Conservation (phyloP, 225 moss, liverwort and hornwort species). For the Anthoceros angustus region DNA sequence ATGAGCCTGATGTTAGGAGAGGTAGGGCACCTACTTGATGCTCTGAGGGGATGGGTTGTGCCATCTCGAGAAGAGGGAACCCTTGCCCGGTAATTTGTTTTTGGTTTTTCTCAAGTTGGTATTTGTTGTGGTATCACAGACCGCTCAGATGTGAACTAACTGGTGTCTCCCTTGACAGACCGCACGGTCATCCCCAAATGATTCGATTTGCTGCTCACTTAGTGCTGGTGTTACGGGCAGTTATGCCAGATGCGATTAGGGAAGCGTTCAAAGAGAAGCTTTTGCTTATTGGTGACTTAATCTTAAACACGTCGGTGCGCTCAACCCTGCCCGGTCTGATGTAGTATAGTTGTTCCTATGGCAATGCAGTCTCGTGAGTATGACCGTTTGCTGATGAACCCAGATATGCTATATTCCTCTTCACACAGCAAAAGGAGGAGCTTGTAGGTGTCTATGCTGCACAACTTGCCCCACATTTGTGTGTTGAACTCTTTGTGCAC, state of each 20-base stretch:
- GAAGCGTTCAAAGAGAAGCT: slow-evolving; percentile 70
- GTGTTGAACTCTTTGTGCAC: slow-evolving; percentile 86
- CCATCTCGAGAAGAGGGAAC: slow-evolving; percentile 41
- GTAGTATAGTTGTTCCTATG: background rate
- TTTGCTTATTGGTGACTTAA: slow-evolving; percentile 74
- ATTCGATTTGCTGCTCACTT: slow-evolving; percentile 91
- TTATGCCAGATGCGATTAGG: slow-evolving; percentile 62
- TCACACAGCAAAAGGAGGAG: slow-evolving; percentile 80
- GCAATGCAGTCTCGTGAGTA: background rate
- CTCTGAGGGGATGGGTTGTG: slow-evolving; percentile 78
- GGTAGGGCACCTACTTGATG: slow-evolving; percentile 72
- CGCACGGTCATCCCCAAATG: slow-evolving; percentile 96
- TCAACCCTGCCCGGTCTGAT: background rate
- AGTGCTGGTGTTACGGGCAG: slow-evolving; percentile 67
- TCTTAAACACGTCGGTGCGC: slow-evolving; percentile 46
- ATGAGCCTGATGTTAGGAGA: slow-evolving; percentile 96
- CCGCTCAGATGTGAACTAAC: background rate
- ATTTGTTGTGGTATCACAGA: background rate
- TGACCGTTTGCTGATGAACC: background rate
- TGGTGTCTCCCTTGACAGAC: slow-evolving; percentile 14
- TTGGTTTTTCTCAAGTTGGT: background rate
- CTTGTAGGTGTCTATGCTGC: slow-evolving; percentile 92
- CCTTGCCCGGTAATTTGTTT: background rate
- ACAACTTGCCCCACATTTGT: slow-evolving; percentile 79
- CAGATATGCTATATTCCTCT: slow-evolving; percentile 81